Evolutionary conservation across 2,329 filamentous ascomycete species (phyloP).

Genomic region (Bipolaris zeicola): DNA sequence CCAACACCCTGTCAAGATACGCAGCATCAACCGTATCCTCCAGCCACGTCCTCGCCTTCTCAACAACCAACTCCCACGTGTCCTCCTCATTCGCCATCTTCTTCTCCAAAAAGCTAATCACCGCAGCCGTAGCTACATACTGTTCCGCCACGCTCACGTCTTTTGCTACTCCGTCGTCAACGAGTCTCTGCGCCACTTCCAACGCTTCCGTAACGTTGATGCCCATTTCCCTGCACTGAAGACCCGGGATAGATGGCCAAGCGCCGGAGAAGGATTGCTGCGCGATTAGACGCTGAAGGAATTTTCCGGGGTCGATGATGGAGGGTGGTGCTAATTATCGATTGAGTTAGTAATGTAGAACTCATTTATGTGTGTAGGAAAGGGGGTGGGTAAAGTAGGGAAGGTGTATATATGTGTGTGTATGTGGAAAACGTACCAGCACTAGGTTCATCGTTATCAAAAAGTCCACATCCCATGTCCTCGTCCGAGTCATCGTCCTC

Average conservation of each 20-base stretch:
- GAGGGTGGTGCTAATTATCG: not conserved
- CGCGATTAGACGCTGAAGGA: conserved; percentile 5
- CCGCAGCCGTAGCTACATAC: not conserved
- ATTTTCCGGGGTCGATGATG: not conserved
- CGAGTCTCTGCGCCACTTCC: not conserved
- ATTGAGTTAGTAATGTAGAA: too few species aligned
- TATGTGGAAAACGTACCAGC: not conserved
- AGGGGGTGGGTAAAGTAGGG: too few species aligned
- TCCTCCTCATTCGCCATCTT: conserved; percentile 7
- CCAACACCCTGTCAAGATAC: not conserved
- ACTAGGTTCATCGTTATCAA: not conserved
- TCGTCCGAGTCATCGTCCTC: not conserved
- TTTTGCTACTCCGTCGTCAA: not conserved
- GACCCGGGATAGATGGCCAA: not conserved
- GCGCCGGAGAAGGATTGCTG: conserved; percentile 5
- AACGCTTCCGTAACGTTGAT: not conserved
- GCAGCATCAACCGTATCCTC: not conserved
- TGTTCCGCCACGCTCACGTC: not conserved
- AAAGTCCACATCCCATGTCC: not conserved
- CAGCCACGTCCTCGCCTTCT: conserved; percentile 9
- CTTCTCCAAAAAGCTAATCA: not conserved
- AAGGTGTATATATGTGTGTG: too few species aligned
- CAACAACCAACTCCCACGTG: conserved; percentile 9
- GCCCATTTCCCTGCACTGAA: not conserved
- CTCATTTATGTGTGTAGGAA: too few species aligned